Conservation (phyloP, 192 early-diverging fungal genomes). For the Rhizophagus clarus region DNA sequence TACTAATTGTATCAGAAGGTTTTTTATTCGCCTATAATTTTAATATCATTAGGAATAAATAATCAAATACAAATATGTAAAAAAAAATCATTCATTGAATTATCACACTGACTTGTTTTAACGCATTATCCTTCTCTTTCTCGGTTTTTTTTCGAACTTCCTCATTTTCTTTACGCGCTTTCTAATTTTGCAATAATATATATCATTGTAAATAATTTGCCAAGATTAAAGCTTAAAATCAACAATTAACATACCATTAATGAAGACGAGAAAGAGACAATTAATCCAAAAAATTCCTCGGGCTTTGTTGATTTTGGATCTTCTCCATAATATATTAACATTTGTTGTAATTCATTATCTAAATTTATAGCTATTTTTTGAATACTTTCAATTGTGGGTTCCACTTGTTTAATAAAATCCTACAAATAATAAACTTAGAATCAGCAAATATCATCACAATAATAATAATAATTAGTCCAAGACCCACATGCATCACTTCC, state of each 20-base stretch:
- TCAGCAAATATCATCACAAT: background rate
- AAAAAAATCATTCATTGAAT: background rate
- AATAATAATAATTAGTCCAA: background rate
- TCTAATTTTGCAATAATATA: constrained; percentile 15
- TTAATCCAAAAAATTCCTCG: constrained; percentile 59
- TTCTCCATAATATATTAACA: constrained; percentile 58
- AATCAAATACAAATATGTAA: background rate
- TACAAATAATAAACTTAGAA: constrained; percentile 24
- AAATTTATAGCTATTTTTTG: constrained; percentile 42
- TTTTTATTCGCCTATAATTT: constrained; percentile 27
- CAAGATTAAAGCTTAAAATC: background rate
- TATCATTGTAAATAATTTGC: background rate
- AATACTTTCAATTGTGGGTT: constrained; percentile 48
- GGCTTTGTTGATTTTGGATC: constrained; percentile 51
- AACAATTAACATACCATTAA: constrained; percentile 43
- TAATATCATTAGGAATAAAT: background rate
- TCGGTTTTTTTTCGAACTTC: constrained; percentile 27
- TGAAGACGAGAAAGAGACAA: constrained; percentile 49
- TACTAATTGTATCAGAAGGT: constrained; percentile 26
- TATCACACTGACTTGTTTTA: background rate
- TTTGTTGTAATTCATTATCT: constrained; percentile 48
- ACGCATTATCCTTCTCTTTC: constrained; percentile 14
- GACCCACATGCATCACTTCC: constrained; percentile 56
- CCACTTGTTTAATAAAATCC: constrained; percentile 51
- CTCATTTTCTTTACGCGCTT: constrained; percentile 45